A percentile compares a stretch with the other conserved stretches of the same genome.
These are phyloP conservation scores for Dissoconium aciculare DNA, from an alignment of 2,329 filamentous ascomycete species.

Conservation along the genomic window DNA sequence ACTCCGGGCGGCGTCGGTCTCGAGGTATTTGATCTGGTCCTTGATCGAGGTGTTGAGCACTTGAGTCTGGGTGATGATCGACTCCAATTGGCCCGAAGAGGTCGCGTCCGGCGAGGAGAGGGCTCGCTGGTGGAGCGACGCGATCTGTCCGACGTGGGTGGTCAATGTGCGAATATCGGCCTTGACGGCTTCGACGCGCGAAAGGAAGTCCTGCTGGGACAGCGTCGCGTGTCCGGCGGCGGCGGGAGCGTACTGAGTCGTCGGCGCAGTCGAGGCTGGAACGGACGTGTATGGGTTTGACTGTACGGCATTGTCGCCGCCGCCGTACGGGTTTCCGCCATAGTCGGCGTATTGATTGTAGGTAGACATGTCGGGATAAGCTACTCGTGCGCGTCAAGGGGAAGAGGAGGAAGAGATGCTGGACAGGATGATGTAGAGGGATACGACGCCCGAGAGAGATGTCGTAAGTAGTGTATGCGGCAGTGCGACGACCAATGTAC, in stretches of 20 bases:
- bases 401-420: too few species aligned
- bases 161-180: constrained; percentile 52
- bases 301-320: constrained; percentile 23
- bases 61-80: constrained; percentile 54
- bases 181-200: constrained; percentile 50
- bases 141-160: constrained; percentile 52
- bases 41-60: constrained; percentile 61
- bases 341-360: constrained; percentile 43
- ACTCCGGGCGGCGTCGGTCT: constrained; percentile 54
- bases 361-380: constrained; percentile 46
- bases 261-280: constrained; percentile 1
- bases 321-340: constrained; percentile 47
- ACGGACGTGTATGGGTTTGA: constrained; percentile 6
- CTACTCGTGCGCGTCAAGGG: too few species aligned
- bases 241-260: background rate
- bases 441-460: too few species aligned
- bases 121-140: constrained; percentile 54
- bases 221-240: background rate
- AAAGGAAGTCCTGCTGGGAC: constrained; percentile 27
- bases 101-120: constrained; percentile 48
- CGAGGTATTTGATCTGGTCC: constrained; percentile 62
- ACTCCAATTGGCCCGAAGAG: constrained; percentile 44
- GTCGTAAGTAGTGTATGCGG: too few species aligned
- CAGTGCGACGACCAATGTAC: too few species aligned
- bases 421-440: too few species aligned